phyloP scores from a whole-genome alignment of 2,329 filamentous ascomycete species.

The Periconia macrospinosa region DNA sequence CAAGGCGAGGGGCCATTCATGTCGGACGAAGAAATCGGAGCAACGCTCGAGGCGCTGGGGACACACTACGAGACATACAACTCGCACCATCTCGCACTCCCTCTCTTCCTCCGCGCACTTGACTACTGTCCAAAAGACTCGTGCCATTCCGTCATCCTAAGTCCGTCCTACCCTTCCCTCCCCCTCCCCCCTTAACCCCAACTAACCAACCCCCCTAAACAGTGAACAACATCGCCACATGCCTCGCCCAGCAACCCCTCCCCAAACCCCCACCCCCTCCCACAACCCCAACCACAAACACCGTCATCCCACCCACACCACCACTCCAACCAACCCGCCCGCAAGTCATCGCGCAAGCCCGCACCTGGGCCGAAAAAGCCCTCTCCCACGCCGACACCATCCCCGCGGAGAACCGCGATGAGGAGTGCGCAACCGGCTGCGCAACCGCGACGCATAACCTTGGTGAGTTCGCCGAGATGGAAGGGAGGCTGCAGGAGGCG shows the following conservation, averaged over 20 bases:
- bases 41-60: conserved; percentile 73
- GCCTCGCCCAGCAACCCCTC: conserved; percentile 67
- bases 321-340: conserved; percentile 56
- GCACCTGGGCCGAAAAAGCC: conserved; percentile 79
- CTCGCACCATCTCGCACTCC: conserved; percentile 79
- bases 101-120: conserved; percentile 84
- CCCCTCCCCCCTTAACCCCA: neutral
- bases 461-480: conserved; percentile 78
- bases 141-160: conserved; percentile 81
- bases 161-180: conserved; percentile 47
- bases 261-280: conserved; percentile 35
- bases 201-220: neutral
- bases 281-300: conserved; percentile 38
- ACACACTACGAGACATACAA: conserved; percentile 73
- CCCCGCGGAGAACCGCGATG: conserved; percentile 65
- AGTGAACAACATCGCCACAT: conserved; percentile 81
- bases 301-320: conserved; percentile 42
- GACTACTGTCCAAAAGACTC: conserved; percentile 63
- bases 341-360: conserved; percentile 68
- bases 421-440: conserved; percentile 83
- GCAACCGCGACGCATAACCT: conserved; percentile 84
- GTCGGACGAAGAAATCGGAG: conserved; percentile 71
- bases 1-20: conserved; percentile 73
- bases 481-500: conserved; percentile 67
- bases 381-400: conserved; percentile 68